phyloP scores from a whole-genome alignment of 106 monocot species.

The Acanthochlamys bracteata region DNA sequence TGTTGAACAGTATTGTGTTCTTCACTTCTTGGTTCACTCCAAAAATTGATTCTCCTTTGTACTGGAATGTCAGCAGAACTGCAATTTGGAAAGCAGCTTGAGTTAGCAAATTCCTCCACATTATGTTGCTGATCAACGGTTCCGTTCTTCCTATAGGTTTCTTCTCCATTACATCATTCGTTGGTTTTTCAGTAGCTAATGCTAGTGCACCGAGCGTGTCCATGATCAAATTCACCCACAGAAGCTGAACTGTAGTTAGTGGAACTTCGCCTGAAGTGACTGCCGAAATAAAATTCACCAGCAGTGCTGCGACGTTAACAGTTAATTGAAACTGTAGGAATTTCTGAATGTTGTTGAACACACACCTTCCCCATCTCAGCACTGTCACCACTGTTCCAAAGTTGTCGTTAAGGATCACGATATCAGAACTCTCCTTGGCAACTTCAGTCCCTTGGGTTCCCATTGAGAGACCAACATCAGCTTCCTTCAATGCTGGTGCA shows the following conservation, averaged over 20 bases:
- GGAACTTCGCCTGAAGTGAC: constrained; percentile 26
- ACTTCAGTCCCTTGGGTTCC: constrained; percentile 48
- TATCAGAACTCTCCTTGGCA: constrained; percentile 43
- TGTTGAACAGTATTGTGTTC: constrained; percentile 35
- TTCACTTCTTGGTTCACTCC: constrained; percentile 19
- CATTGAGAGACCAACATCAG: constrained; percentile 47
- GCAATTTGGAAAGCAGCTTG: constrained; percentile 30
- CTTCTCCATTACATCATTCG: constrained; percentile 27
- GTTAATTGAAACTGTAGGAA: constrained; percentile 50
- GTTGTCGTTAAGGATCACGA: constrained; percentile 42
- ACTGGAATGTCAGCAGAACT: constrained; percentile 31
- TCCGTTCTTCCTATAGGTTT: constrained; percentile 32
- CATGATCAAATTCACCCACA: constrained; percentile 61
- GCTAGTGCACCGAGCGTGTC: constrained; percentile 53
- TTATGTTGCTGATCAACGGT: constrained; percentile 34
- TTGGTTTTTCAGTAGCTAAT: constrained; percentile 38
- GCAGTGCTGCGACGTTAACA: constrained; percentile 35
- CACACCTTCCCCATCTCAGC: constrained; percentile 34
- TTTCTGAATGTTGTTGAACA: constrained; percentile 48
- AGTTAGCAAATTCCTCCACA: constrained; percentile 43
- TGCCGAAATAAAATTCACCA: constrained; percentile 29
- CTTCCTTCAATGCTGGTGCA: constrained; percentile 40
- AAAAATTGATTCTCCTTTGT: constrained; percentile 16
- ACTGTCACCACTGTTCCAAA: constrained; percentile 34
- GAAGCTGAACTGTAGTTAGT: constrained; percentile 35